phyloP scores from a whole-genome alignment of 805 yeast species.

The Sugiyamaella qingdaonensis region DNA sequence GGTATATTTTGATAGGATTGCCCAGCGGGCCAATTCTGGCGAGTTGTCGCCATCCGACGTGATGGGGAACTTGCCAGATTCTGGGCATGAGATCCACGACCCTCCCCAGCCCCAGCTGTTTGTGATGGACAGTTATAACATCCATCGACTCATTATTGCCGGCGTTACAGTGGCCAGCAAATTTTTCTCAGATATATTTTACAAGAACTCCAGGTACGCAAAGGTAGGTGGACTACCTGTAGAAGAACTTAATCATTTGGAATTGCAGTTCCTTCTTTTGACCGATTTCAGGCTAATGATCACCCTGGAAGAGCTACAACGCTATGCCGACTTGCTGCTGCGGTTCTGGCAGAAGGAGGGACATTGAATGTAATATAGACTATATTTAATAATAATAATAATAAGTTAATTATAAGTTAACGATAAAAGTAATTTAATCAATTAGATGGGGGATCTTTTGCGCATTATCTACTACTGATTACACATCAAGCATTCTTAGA shows the following conservation, averaged over 20 bases:
- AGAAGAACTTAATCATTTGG: slow-evolving; percentile 88
- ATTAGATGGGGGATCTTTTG: neutral
- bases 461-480: neutral
- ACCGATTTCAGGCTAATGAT: slow-evolving; percentile 85
- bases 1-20: slow-evolving; percentile 92
- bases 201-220: slow-evolving; percentile 90
- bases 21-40: slow-evolving; percentile 63
- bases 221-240: slow-evolving; percentile 90
- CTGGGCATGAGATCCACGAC: slow-evolving; percentile 7
- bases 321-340: slow-evolving; percentile 80
- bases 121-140: slow-evolving; percentile 93
- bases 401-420: neutral
- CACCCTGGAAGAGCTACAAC: slow-evolving; percentile 82
- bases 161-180: slow-evolving; percentile 95
- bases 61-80: slow-evolving; percentile 2
- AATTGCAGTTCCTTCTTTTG: slow-evolving; percentile 78
- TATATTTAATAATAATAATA: neutral
- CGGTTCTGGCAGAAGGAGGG: slow-evolving; percentile 65
- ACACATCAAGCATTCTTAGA: slow-evolving; percentile 23
- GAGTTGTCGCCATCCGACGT: slow-evolving; percentile 13
- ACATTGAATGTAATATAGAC: slow-evolving; percentile 4
- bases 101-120: slow-evolving; percentile 50
- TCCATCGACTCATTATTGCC: slow-evolving; percentile 87
- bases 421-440: neutral
- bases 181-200: slow-evolving; percentile 90